phyloP scores from a whole-genome alignment of 345 rosid species.

The Citrus unshiu region DNA sequence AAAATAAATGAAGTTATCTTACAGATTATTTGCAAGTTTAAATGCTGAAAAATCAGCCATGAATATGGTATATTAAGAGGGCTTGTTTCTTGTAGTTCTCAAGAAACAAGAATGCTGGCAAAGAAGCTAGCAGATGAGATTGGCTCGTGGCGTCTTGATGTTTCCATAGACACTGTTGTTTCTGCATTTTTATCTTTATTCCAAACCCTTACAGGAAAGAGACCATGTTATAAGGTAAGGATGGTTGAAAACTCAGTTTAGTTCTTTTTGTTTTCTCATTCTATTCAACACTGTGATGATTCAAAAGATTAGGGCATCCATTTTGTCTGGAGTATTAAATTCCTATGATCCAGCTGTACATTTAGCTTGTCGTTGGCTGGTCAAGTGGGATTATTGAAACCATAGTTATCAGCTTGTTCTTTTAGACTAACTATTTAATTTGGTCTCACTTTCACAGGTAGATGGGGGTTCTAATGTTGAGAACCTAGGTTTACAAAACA shows the following conservation, averaged over 20 bases:
- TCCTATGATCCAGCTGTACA: background rate
- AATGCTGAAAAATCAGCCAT: background rate
- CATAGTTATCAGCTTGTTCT: background rate
- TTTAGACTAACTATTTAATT: background rate
- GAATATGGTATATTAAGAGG: background rate
- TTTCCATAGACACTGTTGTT: conserved; percentile 72
- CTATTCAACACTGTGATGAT: background rate
- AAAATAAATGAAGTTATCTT: background rate
- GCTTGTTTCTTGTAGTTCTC: conserved; percentile 54
- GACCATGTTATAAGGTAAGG: conserved; percentile 74
- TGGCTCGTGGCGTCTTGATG: conserved; percentile 94
- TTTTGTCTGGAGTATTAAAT: background rate
- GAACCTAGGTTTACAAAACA: conserved; percentile 85
- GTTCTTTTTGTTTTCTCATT: background rate
- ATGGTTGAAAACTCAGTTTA: background rate
- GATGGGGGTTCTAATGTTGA: conserved; percentile 92
- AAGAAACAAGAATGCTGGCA: conserved; percentile 64
- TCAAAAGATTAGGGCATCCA: background rate
- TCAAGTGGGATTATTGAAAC: background rate
- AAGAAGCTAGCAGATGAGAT: conserved; percentile 83
- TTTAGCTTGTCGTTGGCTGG: background rate
- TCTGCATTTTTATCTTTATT: conserved; percentile 75
- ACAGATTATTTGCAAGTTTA: background rate
- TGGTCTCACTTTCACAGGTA: conserved; percentile 40
- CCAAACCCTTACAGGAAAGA: conserved; percentile 80